Evolutionary conservation across 129 eudicot genomes (phyloP).

Genomic region (Gnaphalium uliginosum): DNA sequence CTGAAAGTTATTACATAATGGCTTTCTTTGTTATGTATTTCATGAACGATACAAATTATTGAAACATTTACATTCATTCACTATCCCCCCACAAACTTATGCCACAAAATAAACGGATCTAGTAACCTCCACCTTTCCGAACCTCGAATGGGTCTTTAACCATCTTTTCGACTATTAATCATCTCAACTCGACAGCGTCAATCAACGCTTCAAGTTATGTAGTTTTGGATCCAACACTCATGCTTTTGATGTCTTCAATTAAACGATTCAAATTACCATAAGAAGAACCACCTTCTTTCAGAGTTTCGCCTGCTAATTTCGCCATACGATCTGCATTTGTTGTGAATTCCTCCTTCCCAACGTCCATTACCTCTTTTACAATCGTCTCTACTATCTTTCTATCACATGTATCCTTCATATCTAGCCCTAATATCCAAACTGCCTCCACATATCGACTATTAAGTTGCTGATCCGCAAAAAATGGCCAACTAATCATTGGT

Average conservation of each 20-base stretch:
- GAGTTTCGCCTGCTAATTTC: slow-evolving; percentile 25
- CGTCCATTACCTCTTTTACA: slow-evolving; percentile 47
- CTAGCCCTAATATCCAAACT: slow-evolving; percentile 52
- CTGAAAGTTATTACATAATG: too few species aligned
- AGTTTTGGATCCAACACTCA: slow-evolving; percentile 15
- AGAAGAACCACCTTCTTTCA: slow-evolving; percentile 59
- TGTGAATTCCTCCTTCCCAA: slow-evolving; percentile 33
- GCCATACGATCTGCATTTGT: slow-evolving; percentile 24
- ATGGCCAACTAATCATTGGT: slow-evolving; percentile 41
- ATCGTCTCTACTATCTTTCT: slow-evolving; percentile 32
- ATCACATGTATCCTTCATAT: slow-evolving; percentile 62
- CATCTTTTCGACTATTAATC: too few species aligned
- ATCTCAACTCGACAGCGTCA: too few species aligned
- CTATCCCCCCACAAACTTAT: too few species aligned
- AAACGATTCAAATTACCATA: slow-evolving; percentile 44
- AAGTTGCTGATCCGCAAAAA: slow-evolving; percentile 28
- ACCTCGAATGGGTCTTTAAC: too few species aligned
- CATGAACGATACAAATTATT: too few species aligned
- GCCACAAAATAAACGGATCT: too few species aligned
- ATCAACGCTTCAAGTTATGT: not conserved
- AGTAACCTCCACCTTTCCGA: too few species aligned
- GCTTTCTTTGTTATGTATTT: too few species aligned
- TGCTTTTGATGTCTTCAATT: slow-evolving; percentile 49
- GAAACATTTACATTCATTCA: too few species aligned
- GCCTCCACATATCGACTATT: slow-evolving; percentile 37